Evolutionary conservation across 139 green algal species (phyloP).

Genomic region (Astrephomene gubernaculifera): DNA sequence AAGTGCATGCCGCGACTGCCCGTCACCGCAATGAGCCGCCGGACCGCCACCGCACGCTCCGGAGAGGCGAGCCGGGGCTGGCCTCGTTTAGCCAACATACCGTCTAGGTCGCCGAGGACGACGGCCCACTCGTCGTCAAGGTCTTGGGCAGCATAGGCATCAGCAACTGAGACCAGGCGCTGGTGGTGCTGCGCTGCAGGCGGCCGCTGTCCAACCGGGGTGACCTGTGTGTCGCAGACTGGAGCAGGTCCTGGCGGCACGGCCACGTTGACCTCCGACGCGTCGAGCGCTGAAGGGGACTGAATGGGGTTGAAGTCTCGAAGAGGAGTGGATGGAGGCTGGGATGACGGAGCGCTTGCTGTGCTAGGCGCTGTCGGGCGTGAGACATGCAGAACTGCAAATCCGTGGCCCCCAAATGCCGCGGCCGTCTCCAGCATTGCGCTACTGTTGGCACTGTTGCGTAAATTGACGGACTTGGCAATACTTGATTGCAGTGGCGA

Average conservation of each 20-base stretch:
- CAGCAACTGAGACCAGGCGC: neutral
- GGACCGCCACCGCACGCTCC: constrained; percentile 24
- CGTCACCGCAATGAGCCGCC: constrained; percentile 10
- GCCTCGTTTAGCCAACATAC: neutral
- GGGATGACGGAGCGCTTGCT: no score
- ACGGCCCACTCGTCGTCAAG: constrained; percentile 30
- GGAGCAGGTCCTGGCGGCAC: no score
- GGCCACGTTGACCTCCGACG: no score
- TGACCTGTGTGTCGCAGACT: no score
- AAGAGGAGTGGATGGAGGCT: no score
- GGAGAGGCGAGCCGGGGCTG: constrained; percentile 2
- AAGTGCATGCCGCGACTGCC: constrained; percentile 27
- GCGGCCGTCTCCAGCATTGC: neutral
- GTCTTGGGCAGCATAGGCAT: neutral
- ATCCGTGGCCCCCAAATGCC: constrained; percentile 1
- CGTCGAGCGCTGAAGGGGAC: no score
- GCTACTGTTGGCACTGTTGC: neutral
- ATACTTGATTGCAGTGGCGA: constrained; percentile 10
- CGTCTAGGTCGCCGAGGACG: constrained; percentile 28
- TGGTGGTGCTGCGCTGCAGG: constrained; percentile 11
- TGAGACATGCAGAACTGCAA: neutral
- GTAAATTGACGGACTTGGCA: neutral
- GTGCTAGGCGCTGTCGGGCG: neutral
- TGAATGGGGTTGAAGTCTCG: no score
- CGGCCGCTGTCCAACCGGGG: no score